Conservation (phyloP, 176 grass and related monocot genomes). For the Panicum miliaceum region DNA sequence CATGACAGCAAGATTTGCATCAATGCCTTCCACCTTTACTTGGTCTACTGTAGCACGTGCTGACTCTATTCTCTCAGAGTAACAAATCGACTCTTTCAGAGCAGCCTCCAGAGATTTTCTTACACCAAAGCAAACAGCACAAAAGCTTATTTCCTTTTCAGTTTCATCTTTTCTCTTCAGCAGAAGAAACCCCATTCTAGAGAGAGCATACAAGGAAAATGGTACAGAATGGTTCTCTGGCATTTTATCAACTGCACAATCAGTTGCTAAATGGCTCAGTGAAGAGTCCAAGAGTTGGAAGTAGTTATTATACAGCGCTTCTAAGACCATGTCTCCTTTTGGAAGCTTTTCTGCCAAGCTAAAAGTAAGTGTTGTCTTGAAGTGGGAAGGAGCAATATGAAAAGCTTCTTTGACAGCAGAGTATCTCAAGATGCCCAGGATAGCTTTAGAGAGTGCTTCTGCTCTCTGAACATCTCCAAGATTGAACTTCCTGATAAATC, state of each 20-base stretch:
- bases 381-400: conserved; percentile 75
- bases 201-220: conserved; percentile 71
- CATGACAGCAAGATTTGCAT: conserved; percentile 81
- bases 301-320: conserved; percentile 78
- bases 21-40: conserved; percentile 79
- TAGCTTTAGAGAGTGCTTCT: conserved; percentile 80
- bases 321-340: conserved; percentile 85
- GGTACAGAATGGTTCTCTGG: conserved; percentile 54
- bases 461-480: conserved; percentile 67
- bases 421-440: conserved; percentile 79
- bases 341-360: conserved; percentile 92
- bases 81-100: conserved; percentile 80
- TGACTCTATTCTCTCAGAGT: conserved; percentile 74
- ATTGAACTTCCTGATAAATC: conserved; percentile 84
- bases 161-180: conserved; percentile 53
- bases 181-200: conserved; percentile 74
- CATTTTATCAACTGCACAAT: conserved; percentile 41
- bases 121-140: conserved; percentile 64
- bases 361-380: conserved; percentile 87
- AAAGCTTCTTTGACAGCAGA: conserved; percentile 86
- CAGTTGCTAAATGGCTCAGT: conserved; percentile 49
- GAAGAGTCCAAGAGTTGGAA: conserved; percentile 55
- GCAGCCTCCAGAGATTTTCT: conserved; percentile 72
- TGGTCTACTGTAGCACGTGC: conserved; percentile 76
- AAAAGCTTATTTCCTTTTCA: conserved; percentile 60